These are phyloP conservation scores for Lichtheimia ornata DNA, from an alignment of 371 early-diverging fungal genomes.

Conservation along the genomic window DNA sequence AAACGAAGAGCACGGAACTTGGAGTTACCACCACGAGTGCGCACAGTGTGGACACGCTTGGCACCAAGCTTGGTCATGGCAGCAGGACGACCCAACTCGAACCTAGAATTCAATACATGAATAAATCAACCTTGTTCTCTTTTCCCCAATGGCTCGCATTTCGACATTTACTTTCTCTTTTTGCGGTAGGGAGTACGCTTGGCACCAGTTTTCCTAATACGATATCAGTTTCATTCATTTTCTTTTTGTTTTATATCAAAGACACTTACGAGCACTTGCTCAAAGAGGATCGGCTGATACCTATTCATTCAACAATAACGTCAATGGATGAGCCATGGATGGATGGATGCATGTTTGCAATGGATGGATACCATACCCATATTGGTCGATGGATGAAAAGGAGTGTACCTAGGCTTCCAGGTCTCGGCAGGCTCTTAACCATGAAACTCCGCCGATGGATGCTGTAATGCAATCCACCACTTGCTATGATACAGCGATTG, in stretches of 20 bases:
- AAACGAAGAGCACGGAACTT: constrained; percentile 99
- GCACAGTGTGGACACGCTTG: constrained; percentile 91
- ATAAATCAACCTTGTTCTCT: not conserved
- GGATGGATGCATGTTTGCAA: constrained; percentile 10
- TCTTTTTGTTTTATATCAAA: not conserved
- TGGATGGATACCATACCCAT: constrained; percentile 8
- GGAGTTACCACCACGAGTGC: constrained; percentile 98
- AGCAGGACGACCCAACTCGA: constrained; percentile 96
- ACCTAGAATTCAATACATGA: constrained; percentile 60
- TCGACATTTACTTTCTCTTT: constrained; percentile 79
- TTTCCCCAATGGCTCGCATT: not conserved
- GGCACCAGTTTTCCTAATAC: constrained; percentile 91
- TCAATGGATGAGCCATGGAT: constrained; percentile 15
- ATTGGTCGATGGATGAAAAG: constrained; percentile 13
- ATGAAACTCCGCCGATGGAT: no score
- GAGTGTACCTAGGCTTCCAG: not conserved
- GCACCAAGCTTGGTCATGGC: constrained; percentile 97
- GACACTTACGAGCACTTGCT: constrained; percentile 82
- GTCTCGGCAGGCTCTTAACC: no score
- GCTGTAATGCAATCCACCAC: no score
- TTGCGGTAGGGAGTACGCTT: constrained; percentile 97
- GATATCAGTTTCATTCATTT: not conserved
- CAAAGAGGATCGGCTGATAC: constrained; percentile 96
- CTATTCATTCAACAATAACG: constrained; percentile 38
- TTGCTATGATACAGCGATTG: no score